Evolutionary conservation across 1,139 yeast species (phyloP).

Genomic region (Spencermartinsiella ligniputridi): DNA sequence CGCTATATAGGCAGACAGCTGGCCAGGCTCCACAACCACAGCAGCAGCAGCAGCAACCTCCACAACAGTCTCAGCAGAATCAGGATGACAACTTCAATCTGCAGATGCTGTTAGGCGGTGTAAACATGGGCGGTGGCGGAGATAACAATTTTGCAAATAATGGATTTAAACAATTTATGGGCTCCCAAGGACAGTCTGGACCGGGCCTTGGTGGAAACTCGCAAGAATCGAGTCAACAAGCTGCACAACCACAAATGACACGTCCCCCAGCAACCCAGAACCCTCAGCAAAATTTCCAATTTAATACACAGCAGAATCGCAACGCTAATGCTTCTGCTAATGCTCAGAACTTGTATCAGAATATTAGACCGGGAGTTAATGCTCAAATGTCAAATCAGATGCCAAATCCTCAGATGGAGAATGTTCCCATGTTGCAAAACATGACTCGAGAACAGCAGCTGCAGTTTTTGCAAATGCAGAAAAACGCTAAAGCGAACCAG

Average conservation of each 20-base stretch:
- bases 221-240: background rate
- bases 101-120: conserved; percentile 6
- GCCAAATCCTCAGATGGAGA: conserved; percentile 4
- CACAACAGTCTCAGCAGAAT: background rate
- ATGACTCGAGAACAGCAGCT: conserved; percentile 23
- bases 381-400: background rate
- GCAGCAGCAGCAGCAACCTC: conserved; percentile 12
- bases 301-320: conserved; percentile 13
- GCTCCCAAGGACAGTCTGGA: background rate
- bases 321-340: conserved; percentile 7
- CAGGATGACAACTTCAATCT: conserved; percentile 4
- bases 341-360: conserved; percentile 7
- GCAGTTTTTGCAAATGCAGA: conserved; percentile 19
- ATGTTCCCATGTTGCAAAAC: conserved; percentile 12
- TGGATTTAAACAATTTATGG: background rate
- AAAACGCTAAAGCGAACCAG: conserved; percentile 15
- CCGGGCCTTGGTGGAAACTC: background rate
- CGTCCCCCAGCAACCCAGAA: background rate
- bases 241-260: background rate
- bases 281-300: conserved; percentile 3
- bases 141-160: conserved; percentile 5
- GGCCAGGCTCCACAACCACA: conserved; percentile 8
- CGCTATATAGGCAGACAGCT: background rate
- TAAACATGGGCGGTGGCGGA: background rate
- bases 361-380: background rate